phyloP scores from a whole-genome alignment of 2,329 filamentous ascomycete species.

The Sclerotinia glacialis region DNA sequence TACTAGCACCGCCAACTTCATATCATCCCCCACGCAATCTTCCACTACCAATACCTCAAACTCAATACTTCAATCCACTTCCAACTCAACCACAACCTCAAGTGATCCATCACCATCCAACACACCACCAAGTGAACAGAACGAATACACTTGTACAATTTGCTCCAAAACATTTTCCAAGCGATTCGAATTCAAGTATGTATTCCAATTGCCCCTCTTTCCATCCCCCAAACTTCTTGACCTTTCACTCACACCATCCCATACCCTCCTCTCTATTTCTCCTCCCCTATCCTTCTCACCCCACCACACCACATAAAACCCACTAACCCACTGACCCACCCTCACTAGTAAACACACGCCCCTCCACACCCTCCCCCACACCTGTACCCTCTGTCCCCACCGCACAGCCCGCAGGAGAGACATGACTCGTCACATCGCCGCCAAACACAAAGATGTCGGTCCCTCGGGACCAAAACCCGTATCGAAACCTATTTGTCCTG shows the following conservation, averaged over 20 bases:
- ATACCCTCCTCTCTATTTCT: neutral
- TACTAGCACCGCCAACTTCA: neutral
- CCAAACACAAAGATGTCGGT: conserved; percentile 4
- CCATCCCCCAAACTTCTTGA: neutral
- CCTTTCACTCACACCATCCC: neutral
- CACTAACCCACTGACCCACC: neutral
- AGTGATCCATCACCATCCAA: neutral
- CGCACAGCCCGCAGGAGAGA: conserved; percentile 14
- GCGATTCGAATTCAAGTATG: conserved; percentile 13
- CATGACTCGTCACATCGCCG: conserved; percentile 10
- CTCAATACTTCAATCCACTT: neutral
- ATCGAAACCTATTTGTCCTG: conserved; percentile 1
- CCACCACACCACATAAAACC: too few relatives aligned
- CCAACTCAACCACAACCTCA: conserved; percentile 1
- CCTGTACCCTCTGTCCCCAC: conserved; percentile 9
- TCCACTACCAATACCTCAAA: neutral
- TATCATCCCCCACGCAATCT: neutral
- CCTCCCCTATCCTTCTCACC: too few relatives aligned
- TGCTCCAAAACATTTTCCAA: conserved; percentile 13
- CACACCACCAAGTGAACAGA: neutral
- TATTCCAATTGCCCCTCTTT: too few relatives aligned
- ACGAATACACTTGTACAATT: conserved; percentile 12
- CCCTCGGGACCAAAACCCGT: neutral
- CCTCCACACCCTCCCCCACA: conserved; percentile 3
- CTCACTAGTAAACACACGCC: neutral